Evolutionary conservation across 305 asterid species (phyloP).

Genomic region (Fraxinus ornus): DNA sequence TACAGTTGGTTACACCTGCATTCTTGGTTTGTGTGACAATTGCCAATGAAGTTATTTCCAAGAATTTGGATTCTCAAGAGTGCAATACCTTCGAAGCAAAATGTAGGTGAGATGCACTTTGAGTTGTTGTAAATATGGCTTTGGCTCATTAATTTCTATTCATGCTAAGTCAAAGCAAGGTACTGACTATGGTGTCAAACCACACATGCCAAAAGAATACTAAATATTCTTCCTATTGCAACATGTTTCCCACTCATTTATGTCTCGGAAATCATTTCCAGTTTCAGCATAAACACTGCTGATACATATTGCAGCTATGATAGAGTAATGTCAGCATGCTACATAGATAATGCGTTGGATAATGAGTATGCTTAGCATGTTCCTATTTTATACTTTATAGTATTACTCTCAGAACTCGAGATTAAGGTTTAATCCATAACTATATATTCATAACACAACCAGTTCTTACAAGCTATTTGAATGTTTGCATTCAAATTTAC

Average conservation of each 20-base stretch:
- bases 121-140: background rate
- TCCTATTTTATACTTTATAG: background rate
- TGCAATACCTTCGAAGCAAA: background rate
- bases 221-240: background rate
- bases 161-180: background rate
- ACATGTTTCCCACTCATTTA: background rate
- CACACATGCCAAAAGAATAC: background rate
- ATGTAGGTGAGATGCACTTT: background rate
- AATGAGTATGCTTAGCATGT: background rate
- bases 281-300: constrained; percentile 3
- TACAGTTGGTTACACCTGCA: background rate
- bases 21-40: background rate
- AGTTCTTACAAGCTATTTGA: background rate
- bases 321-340: background rate
- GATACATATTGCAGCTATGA: constrained; percentile 1
- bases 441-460: background rate
- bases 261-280: background rate
- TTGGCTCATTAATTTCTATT: background rate
- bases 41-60: background rate
- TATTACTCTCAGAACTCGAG: background rate
- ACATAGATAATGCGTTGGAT: background rate
- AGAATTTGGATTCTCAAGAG: background rate
- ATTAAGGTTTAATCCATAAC: background rate
- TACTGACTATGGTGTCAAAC: background rate
- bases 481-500: background rate